Evolutionary conservation across 345 rosid species (phyloP), one percentile per base, ranked within the genome.

Genomic region (Linum usitatissimum): DNA sequence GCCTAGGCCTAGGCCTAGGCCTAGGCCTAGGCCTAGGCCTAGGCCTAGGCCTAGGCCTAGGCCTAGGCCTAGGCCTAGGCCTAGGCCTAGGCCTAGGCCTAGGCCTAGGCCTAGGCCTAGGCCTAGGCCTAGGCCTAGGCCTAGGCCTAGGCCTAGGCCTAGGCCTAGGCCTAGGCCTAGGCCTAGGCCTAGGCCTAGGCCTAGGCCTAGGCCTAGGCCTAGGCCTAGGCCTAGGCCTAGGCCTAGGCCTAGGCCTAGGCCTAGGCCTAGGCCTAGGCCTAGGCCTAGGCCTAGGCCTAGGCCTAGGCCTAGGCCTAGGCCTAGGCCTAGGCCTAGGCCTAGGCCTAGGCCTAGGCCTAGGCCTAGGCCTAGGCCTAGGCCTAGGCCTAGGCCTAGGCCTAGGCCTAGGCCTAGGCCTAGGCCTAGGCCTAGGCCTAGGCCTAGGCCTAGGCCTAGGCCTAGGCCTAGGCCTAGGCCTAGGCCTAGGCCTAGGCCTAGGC

Each of bases 361-460:
- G 1, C 60, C 60, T n/a, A 34, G 60, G 60, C 60, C 60, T 57
- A 34, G 60, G 60, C 60, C 60, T 57, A 34, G 60, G 60, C 60
- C 60, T 57, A 6, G 60, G 60, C 60, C 60, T 57, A 34, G 60
- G 60, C 60, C 60, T 57, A 34, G 60, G 60, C 60, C 60, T 57
- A 34, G 60, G 60, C 60, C 60, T 9, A 6, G 60, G 60, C 60
- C 60, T 57, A 34, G 60, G 60, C 60, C 60, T 57, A 34, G 60
- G 60, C 60, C 60, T 57, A 34, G 60, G 60, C 60, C 60, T 57
- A 34, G 60, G 60, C 60, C 60, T 9, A 0, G 60, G 60, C 60
- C 60, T 57, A 34, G 60, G 60, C 60, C 60, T 57, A 34, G 2
- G 60, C 1, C 60, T 9, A 4, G 21, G 60, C 28, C 1, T 19